A percentile compares a stretch with the other conserved stretches of the same genome.
These are phyloP conservation scores for Schizosaccharomyces cryophilus DNA, from an alignment of 805 yeast species.

Conservation along the genomic window DNA sequence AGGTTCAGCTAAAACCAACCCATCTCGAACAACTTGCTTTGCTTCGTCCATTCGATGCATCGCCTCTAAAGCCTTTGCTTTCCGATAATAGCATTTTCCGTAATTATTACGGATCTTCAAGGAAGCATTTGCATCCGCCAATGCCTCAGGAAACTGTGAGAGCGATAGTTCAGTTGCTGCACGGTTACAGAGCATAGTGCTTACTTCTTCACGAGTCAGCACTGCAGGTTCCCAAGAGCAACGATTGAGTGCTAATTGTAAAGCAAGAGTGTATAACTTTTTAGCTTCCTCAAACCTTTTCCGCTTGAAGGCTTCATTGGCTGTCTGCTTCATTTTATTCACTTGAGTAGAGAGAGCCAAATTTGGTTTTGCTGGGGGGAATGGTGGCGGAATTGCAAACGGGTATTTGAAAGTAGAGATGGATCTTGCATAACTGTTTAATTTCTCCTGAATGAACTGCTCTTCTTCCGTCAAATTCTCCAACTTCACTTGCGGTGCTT, in stretches of 20 bases:
- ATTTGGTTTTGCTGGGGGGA: neutral
- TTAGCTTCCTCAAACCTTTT: conserved; percentile 15
- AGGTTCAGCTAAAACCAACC: conserved; percentile 9
- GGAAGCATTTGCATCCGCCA: conserved; percentile 16
- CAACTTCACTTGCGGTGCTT: neutral
- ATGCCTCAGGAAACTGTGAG: conserved; percentile 17
- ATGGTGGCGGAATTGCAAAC: neutral
- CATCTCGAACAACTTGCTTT: conserved; percentile 5
- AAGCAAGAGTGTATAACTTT: conserved; percentile 15
- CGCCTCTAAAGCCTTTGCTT: conserved; percentile 12
- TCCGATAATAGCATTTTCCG: conserved; percentile 15
- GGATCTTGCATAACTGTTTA: neutral
- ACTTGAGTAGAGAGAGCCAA: neutral
- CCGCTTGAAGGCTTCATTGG: conserved; percentile 11
- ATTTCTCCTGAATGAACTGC: neutral
- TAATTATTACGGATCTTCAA: conserved; percentile 13
- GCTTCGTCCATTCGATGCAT: conserved; percentile 12
- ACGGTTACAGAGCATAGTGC: conserved; percentile 14
- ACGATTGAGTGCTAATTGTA: conserved; percentile 18
- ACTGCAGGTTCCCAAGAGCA: conserved; percentile 18
- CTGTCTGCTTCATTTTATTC: conserved; percentile 8
- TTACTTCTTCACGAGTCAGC: conserved; percentile 15
- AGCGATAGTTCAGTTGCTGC: conserved; percentile 18
- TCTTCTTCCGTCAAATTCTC: neutral
- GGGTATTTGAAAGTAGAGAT: neutral